Base-by-base conservation (phyloP, 2,329 filamentous ascomycete genomes). In the Phaeosphaeria sp. region DNA sequence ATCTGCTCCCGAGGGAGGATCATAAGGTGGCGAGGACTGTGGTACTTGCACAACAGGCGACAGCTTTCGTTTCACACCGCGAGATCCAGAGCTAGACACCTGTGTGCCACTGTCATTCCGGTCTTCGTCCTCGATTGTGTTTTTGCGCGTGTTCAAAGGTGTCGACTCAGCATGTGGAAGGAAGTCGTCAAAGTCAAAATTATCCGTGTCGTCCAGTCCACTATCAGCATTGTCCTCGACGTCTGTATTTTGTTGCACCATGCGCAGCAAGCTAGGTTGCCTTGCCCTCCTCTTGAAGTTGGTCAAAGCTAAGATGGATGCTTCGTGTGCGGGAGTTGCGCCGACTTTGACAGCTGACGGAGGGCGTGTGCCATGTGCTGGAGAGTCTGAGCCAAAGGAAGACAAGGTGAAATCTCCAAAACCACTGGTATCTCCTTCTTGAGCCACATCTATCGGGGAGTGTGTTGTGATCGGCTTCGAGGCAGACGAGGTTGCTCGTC, bases 131-230 rank as follows among this genome's bases (percentile, higher is more conserved):
- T 64, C 66, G 9, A 60, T 56, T 15, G 42, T 44, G 80, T 74
- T 62, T 21, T 68, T 72, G 18, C 65, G 62, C 20, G 83, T 76
- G 56, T 86, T 84, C 23, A 89, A 68, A 3, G 89, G 89, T 6
- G 89, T 91, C 17, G 88, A 89, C 76, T 90, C 88, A 25, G 87
- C 87, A 55, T 90, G 87, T 0, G 83, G 89, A 51, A 80, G 83
- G 68, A 86, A 89, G 64, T 74, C 71, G 47, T 75, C 72, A 18
- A 74, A 67, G 49, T 73, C 71, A n/a, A 74, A 64, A 21, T 73
- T 68, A 47, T 64, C 68, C 17, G 69, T 67, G 72, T 80, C 49
- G 74, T 84, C 66, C 76, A 84, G 62, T 76, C 82, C 54, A 76
- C 77, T 50, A 74, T 79, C 3, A 74, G 78, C 36, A 18, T 78